Percentiles rank a stretch among this genome's conserved stretches.
These are phyloP conservation scores for Candida anglica DNA, from an alignment of 805 yeast species.

Conservation along the genomic window DNA sequence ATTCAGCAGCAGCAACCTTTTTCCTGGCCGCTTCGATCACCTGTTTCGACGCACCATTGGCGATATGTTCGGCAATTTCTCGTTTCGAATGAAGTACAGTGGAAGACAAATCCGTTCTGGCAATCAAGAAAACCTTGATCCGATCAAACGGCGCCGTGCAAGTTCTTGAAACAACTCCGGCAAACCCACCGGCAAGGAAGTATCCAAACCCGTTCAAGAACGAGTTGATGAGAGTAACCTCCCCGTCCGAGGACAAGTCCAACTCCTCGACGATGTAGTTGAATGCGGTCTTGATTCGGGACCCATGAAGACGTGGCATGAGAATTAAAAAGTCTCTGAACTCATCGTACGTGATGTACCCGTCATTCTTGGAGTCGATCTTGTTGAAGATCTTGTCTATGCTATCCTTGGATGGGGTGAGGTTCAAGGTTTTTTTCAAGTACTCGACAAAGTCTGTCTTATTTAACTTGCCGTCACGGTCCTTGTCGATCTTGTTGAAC, in stretches of 20 bases:
- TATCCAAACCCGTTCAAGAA: slow-evolving; percentile 81
- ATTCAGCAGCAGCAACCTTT: slow-evolving; percentile 23
- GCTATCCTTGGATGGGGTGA: slow-evolving; percentile 48
- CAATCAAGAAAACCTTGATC: slow-evolving; percentile 88
- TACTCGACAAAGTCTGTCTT: slow-evolving; percentile 66
- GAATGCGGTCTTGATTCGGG: slow-evolving; percentile 78
- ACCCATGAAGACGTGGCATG: slow-evolving; percentile 77
- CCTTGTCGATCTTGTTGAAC: slow-evolving; percentile 62
- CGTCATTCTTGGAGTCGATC: slow-evolving; percentile 54
- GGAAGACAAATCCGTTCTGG: slow-evolving; percentile 77
- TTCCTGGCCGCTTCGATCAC: slow-evolving; percentile 31
- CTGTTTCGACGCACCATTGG: slow-evolving; percentile 30
- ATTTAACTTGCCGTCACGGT: slow-evolving; percentile 68
- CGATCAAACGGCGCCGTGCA: slow-evolving; percentile 97
- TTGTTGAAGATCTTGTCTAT: slow-evolving; percentile 53
- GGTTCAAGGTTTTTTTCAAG: slow-evolving; percentile 48
- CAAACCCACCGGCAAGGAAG: slow-evolving; percentile 90
- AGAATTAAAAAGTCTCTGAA: slow-evolving; percentile 80
- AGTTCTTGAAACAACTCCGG: slow-evolving; percentile 94
- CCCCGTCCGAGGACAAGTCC: slow-evolving; percentile 88
- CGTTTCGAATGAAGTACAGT: slow-evolving; percentile 59
- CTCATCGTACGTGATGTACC: slow-evolving; percentile 76
- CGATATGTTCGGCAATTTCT: slow-evolving; percentile 33
- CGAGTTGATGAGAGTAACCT: slow-evolving; percentile 78
- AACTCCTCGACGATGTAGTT: slow-evolving; percentile 72